Percentiles rank a stretch among this genome's conserved stretches.
Evolutionary conservation across 768 basidiomycete genomes (phyloP).

Genomic region (Cystofilobasidium bisporidii): DNA sequence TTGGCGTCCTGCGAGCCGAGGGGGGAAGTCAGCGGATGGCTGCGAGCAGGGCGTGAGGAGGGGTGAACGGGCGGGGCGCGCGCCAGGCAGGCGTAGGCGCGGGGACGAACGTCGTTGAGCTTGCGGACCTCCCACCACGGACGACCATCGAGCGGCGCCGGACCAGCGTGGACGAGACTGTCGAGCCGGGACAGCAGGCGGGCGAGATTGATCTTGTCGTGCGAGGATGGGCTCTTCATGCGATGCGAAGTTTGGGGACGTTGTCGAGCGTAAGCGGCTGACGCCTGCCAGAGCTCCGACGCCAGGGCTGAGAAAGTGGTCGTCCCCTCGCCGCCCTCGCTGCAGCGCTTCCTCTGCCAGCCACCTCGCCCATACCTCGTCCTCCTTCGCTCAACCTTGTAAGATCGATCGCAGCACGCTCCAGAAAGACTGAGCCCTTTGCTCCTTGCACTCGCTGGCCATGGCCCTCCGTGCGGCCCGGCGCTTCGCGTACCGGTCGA

Average conservation of each 20-base stretch:
- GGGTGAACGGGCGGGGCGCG: too few species aligned
- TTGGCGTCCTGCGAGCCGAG: conserved; percentile 20
- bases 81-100: too few species aligned
- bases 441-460: background rate
- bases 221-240: conserved; percentile 10
- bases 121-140: conserved; percentile 26
- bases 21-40: background rate
- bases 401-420: too few species aligned
- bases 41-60: background rate
- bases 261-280: too few species aligned
- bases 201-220: conserved; percentile 23
- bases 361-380: too few species aligned
- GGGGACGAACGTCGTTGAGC: conserved; percentile 20
- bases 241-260: background rate
- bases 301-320: background rate
- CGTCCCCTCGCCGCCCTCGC: too few species aligned
- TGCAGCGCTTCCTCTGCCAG: too few species aligned
- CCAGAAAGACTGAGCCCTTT: too few species aligned
- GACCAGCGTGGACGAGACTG: background rate
- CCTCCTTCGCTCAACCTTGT: too few species aligned
- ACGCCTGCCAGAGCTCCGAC: background rate
- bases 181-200: conserved; percentile 21
- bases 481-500: background rate
- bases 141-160: background rate
- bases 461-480: conserved; percentile 2